Evolutionary conservation across 2,329 filamentous ascomycete species (phyloP), one percentile per base, ranked within the genome.

Genomic region (Clathrospora elynae): DNA sequence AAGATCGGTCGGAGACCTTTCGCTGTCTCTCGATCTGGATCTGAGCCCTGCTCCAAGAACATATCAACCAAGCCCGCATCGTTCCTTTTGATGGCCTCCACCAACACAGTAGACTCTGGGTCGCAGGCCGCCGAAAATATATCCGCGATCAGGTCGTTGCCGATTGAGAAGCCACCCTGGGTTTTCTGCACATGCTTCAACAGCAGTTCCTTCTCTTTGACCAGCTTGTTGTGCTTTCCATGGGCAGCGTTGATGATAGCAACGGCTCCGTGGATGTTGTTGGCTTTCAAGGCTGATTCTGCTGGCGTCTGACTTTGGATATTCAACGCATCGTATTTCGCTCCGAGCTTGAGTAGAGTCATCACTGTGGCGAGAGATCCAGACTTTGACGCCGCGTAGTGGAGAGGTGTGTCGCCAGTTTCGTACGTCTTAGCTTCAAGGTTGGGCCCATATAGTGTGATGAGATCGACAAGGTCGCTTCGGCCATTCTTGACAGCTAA

Each of bases 51-150:
- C 11, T 56, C 53, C 4, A 69, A 32, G 35, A 69, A 61, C 57
- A 65, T 60, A 31, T 61, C 55, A 1, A 63, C 64, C 12, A 69
- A 32, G 10, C 42, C 37, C 1, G 42, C 32, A 33, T 68, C 61
- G 14, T 64, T 43, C 26, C 50, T 55, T 43, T 66, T 66, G 45
- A 69, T 63, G 1, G 63, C 60, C 26, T 66, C 66, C 2, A 69
- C 44, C 16, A 69, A 43, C 1, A 66, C 54, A 1, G 63, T 67
- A 1, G 64, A 67, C 29, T 67, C 61, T 2, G 64, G 51, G 29
- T 64, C 61, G 28, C 64, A 68, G 4, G 61, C 57, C n/a, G 64
- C 59, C 5, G 59, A 46, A 40, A 68, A 67, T 4, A 67, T 57
- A 26, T 64, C 58, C 6, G 62, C 58, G 23, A 69, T 62, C 7